Conservation (phyloP, 1,284 basidiomycete species). For the Rhodotorula mucilaginosa region DNA sequence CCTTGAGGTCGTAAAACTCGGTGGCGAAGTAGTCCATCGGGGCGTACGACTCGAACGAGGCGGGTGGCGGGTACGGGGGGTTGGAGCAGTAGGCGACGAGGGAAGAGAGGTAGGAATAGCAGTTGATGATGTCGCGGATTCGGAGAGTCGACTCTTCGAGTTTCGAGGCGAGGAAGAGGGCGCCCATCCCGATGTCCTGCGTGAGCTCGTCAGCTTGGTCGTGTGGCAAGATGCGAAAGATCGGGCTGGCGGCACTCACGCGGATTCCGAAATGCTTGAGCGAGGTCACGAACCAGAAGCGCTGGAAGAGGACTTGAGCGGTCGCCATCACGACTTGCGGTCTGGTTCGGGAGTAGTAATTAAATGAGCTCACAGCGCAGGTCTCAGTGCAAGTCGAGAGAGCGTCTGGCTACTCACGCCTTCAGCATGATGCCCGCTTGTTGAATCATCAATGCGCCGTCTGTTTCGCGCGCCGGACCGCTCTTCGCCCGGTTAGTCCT, state of each 20-base stretch:
- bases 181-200: constrained; percentile 88
- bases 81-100: constrained; percentile 19
- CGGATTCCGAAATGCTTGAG: constrained; percentile 88
- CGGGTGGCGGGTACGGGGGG: constrained; percentile 33
- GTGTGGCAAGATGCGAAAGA: too few relatives aligned
- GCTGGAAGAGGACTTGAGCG: constrained; percentile 91
- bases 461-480: constrained; percentile 10
- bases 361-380: not conserved
- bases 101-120: constrained; percentile 72
- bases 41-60: constrained; percentile 54
- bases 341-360: constrained; percentile 52
- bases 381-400: not conserved
- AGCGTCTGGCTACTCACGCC: constrained; percentile 59
- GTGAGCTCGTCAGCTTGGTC: not conserved
- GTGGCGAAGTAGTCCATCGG: constrained; percentile 82
- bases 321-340: constrained; percentile 96
- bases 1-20: constrained; percentile 81
- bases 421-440: constrained; percentile 86
- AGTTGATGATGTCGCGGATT: constrained; percentile 90
- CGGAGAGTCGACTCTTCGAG: constrained; percentile 88
- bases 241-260: constrained; percentile 54
- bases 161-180: constrained; percentile 91
- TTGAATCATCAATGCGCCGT: constrained; percentile 72
- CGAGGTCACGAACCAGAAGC: constrained; percentile 95
- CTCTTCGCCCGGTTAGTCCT: not conserved